phyloP scores from a whole-genome alignment of 768 basidiomycete species.

The Boletus subparvulus region DNA sequence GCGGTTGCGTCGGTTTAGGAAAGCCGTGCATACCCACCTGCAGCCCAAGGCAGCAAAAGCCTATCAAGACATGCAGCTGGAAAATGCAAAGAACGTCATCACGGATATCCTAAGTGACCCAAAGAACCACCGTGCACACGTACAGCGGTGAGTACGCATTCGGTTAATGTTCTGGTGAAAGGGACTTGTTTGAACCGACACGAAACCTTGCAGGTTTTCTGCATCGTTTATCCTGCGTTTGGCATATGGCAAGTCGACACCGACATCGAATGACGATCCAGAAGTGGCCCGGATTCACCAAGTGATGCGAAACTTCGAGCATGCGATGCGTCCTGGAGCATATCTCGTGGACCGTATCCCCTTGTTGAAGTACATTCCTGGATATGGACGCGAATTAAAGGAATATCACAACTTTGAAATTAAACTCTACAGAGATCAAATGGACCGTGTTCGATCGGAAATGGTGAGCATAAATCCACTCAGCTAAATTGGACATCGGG shows the following conservation, averaged over 20 bases:
- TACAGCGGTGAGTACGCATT: slow-evolving; percentile 41
- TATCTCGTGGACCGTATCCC: slow-evolving; percentile 37
- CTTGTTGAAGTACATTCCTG: slow-evolving; percentile 47
- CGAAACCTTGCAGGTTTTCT: slow-evolving; percentile 20
- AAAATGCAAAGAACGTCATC: slow-evolving; percentile 26
- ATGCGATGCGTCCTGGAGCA: slow-evolving; percentile 32
- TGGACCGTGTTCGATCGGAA: slow-evolving; percentile 43
- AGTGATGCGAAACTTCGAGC: slow-evolving; percentile 22
- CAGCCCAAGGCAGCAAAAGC: slow-evolving; percentile 44
- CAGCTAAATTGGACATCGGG: background rate
- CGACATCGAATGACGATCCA: slow-evolving; percentile 22
- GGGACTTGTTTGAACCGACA: background rate
- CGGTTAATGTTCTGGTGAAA: too few relatives aligned
- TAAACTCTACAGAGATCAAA: slow-evolving; percentile 46
- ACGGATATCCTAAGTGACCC: slow-evolving; percentile 34
- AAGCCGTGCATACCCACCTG: slow-evolving; percentile 52
- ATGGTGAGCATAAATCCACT: slow-evolving; percentile 33
- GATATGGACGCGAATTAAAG: slow-evolving; percentile 52
- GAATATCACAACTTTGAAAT: slow-evolving; percentile 52
- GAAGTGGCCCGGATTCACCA: slow-evolving; percentile 21
- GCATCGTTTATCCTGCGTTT: slow-evolving; percentile 23
- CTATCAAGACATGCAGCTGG: slow-evolving; percentile 46
- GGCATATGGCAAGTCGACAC: slow-evolving; percentile 25
- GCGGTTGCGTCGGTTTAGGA: slow-evolving; percentile 52
- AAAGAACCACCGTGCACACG: slow-evolving; percentile 40